These are phyloP conservation scores for Boletus reticuloceps DNA, from an alignment of 768 basidiomycete genomes.

Conservation along the genomic window DNA sequence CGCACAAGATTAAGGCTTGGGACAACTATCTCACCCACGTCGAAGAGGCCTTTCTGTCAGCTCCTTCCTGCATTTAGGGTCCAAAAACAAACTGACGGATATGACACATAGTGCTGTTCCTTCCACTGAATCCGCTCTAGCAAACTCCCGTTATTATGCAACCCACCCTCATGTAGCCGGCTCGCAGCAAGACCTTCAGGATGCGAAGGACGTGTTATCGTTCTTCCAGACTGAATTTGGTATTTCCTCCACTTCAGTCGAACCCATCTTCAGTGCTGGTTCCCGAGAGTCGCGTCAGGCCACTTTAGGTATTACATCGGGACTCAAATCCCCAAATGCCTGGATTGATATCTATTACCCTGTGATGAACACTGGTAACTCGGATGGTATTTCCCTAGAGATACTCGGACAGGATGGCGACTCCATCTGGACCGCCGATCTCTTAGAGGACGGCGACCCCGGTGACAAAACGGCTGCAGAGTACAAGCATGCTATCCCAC, in stretches of 20 bases:
- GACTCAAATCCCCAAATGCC: slow-evolving; percentile 51
- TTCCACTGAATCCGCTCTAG: slow-evolving; percentile 53
- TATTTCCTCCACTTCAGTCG: slow-evolving; percentile 37
- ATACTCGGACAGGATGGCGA: slow-evolving; percentile 58
- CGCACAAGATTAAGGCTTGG: slow-evolving; percentile 5
- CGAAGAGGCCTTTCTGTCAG: slow-evolving; percentile 38
- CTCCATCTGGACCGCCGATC: slow-evolving; percentile 64
- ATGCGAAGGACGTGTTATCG: slow-evolving; percentile 65
- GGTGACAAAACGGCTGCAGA: slow-evolving; percentile 70
- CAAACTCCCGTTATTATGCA: slow-evolving; percentile 56
- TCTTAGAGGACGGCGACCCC: slow-evolving; percentile 68
- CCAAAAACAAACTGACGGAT: neutral
- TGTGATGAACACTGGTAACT: slow-evolving; percentile 65
- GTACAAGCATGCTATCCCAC: slow-evolving; percentile 62
- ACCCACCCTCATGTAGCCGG: slow-evolving; percentile 75
- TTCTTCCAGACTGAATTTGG: slow-evolving; percentile 67
- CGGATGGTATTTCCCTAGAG: slow-evolving; percentile 64
- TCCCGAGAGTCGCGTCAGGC: slow-evolving; percentile 62
- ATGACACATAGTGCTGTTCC: slow-evolving; percentile 48
- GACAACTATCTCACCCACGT: slow-evolving; percentile 13
- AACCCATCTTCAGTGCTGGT: slow-evolving; percentile 71
- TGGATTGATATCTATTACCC: slow-evolving; percentile 93
- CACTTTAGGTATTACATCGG: slow-evolving; percentile 53
- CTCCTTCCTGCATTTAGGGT: neutral
- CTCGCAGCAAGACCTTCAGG: slow-evolving; percentile 53